Conservation (phyloP, 2,329 filamentous ascomycete species). For the Fusarium gaditjirri region DNA sequence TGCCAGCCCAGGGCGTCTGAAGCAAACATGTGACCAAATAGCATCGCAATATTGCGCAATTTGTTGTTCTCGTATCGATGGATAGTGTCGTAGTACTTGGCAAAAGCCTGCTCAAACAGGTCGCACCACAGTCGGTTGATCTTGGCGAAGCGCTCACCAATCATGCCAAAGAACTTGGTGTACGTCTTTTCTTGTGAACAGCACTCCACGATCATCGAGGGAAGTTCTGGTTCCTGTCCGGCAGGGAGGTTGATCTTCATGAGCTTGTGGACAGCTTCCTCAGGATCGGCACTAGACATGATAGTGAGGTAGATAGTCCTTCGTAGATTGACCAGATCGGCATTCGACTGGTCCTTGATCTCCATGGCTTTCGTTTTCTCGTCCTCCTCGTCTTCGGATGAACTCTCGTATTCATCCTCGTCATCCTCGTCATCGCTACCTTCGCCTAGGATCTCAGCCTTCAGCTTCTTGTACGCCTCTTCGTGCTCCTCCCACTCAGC, state of each 20-base stretch:
- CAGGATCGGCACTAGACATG: constrained; percentile 94
- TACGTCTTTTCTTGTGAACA: constrained; percentile 97
- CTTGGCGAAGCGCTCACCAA: constrained; percentile 95
- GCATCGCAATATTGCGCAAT: constrained; percentile 91
- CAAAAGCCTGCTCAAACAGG: constrained; percentile 89
- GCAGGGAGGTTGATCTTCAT: constrained; percentile 91
- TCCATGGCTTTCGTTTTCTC: constrained; percentile 86
- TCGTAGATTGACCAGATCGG: constrained; percentile 91
- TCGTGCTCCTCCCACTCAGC: constrained; percentile 90
- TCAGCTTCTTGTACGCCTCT: constrained; percentile 87
- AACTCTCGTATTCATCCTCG: constrained; percentile 69
- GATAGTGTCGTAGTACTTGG: constrained; percentile 96
- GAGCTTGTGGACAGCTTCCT: constrained; percentile 96
- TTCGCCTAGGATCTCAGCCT: constrained; percentile 93
- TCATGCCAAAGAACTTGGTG: constrained; percentile 95
- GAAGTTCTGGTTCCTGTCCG: constrained; percentile 88
- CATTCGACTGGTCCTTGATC: constrained; percentile 98
- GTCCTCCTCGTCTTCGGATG: constrained; percentile 77
- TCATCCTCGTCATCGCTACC: constrained; percentile 86
- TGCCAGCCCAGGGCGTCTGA: constrained; percentile 95
- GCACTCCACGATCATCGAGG: constrained; percentile 97
- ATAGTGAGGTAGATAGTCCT: constrained; percentile 97
- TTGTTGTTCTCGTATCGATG: constrained; percentile 97
- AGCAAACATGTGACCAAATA: constrained; percentile 91
- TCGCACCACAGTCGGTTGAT: constrained; percentile 95